These are phyloP conservation scores for Ammopiptanthus mongolicus DNA, from an alignment of 306 rosid species.

Conservation along the genomic window DNA sequence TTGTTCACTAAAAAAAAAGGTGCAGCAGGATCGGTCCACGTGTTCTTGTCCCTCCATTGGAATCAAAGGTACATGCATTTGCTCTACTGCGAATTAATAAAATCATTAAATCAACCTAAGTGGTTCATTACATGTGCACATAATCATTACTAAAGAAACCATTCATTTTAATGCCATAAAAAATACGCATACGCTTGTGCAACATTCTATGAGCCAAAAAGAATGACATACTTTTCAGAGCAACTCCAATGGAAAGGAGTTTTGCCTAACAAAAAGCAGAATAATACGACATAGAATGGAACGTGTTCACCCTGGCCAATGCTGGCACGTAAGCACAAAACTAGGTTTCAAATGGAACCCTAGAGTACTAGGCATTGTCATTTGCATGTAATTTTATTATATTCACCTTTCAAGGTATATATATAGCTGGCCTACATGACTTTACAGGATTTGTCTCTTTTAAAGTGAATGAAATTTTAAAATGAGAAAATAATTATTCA, in stretches of 20 bases:
- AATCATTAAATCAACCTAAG: slow-evolving; percentile 6
- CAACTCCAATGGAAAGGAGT: slow-evolving; percentile 11
- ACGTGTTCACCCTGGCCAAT: slow-evolving; percentile 19
- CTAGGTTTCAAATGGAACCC: background rate
- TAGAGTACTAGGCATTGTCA: background rate
- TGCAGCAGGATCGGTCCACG: background rate
- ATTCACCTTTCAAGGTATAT: background rate
- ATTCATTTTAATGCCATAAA: slow-evolving; percentile 1
- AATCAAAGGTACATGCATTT: slow-evolving; percentile 2
- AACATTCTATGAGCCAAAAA: slow-evolving; percentile 28
- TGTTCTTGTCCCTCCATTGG: slow-evolving; percentile 2
- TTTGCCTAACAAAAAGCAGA: background rate
- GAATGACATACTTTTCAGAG: background rate
- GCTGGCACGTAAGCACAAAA: slow-evolving; percentile 22
- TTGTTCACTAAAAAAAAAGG: background rate
- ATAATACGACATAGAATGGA: slow-evolving; percentile 11
- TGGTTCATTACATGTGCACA: slow-evolving; percentile 22
- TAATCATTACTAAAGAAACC: slow-evolving; percentile 20
- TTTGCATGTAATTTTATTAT: background rate
- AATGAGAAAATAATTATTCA: too few relatives aligned
- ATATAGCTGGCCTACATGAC: background rate
- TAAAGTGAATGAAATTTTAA: too few relatives aligned
- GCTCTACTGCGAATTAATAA: background rate
- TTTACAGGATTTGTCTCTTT: too few relatives aligned
- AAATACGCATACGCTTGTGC: background rate